Base-by-base conservation (phyloP, 2,329 filamentous ascomycete genomes). In the Aspergillus aculeatinus region DNA sequence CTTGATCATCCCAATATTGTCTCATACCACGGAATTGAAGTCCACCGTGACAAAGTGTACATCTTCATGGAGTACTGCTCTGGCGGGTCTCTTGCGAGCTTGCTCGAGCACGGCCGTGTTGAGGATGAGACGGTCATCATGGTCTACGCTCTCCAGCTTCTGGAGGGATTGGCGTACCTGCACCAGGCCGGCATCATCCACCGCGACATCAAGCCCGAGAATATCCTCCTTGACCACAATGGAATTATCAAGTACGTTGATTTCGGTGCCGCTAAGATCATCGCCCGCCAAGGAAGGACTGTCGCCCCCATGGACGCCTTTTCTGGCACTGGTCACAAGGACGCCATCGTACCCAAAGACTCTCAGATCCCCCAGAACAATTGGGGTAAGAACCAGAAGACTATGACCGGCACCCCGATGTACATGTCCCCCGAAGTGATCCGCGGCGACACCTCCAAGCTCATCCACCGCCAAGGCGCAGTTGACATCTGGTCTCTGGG, bases 51-150 rank as follows among this genome's bases (percentile, higher is more conserved):
- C 81, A 95, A 96, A 73, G 95, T 99, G n/a, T 99, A 98, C 77
- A 97, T 99, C 67, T 99, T 99, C 75, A 99, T 99, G 95, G 95
- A 99, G 76, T 98, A 96, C 77, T 99, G 95, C 76, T 96, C 92
- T 4, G 94, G 95, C 55, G 95, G 95, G 21, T 98, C 94, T 16
- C 82, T 99, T 52, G 93, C 95, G 48, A 90, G 86, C 54, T 80
- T 99, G 55, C 82, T 99, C 48, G 95, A 99, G 75, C 94, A 99
- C 72, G 95, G 95, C 12, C 90, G 95, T 47, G 97, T 99, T 64
- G 95, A 97, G 79, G 96, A 98, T 72, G 95, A 99, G 75, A 95
- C 93, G 58, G 93, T 98, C 63, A 94, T 96, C 63, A 96, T 96
- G 87, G 94, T 98, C 48, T 98, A 98, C 74, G 91, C 92, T 27